phyloP scores from a whole-genome alignment of 805 yeast genomes.

The Kazachstania martiniae region DNA sequence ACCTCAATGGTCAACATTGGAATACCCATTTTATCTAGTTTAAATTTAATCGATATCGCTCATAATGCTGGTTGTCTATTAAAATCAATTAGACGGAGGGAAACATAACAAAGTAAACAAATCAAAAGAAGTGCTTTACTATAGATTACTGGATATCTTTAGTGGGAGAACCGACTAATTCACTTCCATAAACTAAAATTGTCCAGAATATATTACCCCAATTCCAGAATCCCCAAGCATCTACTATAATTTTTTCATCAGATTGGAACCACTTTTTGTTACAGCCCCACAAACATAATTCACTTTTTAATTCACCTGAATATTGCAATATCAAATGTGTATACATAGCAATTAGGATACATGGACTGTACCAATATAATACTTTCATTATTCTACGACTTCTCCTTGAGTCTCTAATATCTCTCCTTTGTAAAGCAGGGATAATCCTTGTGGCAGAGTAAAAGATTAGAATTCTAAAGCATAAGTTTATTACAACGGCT shows the following conservation, averaged over 20 bases:
- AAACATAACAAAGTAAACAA: no score
- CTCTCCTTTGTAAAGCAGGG: constrained; percentile 50
- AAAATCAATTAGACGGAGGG: no score
- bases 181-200: constrained; percentile 68
- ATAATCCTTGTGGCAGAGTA: constrained; percentile 89
- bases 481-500: constrained; percentile 69
- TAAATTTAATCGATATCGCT: no score
- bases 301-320: constrained; percentile 60
- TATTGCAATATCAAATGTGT: constrained; percentile 89
- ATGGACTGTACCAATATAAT: constrained; percentile 83
- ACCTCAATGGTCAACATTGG: no score
- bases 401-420: constrained; percentile 16
- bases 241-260: constrained; percentile 26
- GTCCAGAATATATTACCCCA: constrained; percentile 87
- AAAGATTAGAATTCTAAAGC: constrained; percentile 78
- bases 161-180: constrained; percentile 35
- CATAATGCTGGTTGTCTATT: no score
- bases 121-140: no score
- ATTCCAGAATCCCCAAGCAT: constrained; percentile 95
- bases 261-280: constrained; percentile 26
- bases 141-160: no score
- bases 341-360: constrained; percentile 88
- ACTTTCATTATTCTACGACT: constrained; percentile 35
- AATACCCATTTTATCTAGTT: no score
- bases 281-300: constrained; percentile 44